Evolutionary conservation across 2,329 filamentous ascomycete genomes (phyloP).

Genomic region (Trichoderma sp.): DNA sequence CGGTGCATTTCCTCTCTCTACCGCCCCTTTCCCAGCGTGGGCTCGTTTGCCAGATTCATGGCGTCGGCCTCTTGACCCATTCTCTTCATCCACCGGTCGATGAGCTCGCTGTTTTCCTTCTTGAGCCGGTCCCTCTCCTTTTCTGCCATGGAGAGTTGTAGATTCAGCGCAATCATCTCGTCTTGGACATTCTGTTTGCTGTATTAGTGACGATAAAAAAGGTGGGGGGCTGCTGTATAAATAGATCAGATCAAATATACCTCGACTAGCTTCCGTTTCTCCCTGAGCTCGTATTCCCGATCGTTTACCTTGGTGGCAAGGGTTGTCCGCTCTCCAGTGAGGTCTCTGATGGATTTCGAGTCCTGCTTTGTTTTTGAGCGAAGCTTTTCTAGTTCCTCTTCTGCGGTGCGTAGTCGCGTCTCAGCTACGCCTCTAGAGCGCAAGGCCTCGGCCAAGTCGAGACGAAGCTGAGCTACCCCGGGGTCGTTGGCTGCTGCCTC

Average conservation of each 20-base stretch:
- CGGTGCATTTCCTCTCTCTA: conserved; percentile 19
- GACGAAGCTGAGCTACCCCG: conserved; percentile 51
- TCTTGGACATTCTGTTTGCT: conserved; percentile 78
- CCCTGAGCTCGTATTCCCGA: conserved; percentile 78
- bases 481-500: conserved; percentile 31
- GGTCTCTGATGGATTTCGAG: conserved; percentile 54
- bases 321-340: conserved; percentile 60
- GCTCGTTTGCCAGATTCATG: conserved; percentile 70
- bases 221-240: neutral
- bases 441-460: conserved; percentile 74
- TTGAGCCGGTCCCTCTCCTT: conserved; percentile 69
- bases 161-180: conserved; percentile 81
- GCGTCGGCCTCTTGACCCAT: conserved; percentile 83
- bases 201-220: conserved; percentile 19
- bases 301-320: conserved; percentile 70
- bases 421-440: conserved; percentile 69
- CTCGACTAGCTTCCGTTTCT: conserved; percentile 80
- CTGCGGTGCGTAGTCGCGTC: conserved; percentile 58
- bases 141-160: conserved; percentile 85
- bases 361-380: conserved; percentile 60
- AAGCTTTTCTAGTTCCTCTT: conserved; percentile 62
- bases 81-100: conserved; percentile 86
- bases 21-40: conserved; percentile 32
- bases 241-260: conserved; percentile 38
- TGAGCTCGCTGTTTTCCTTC: conserved; percentile 82